Evolutionary conservation across 1,284 basidiomycete genomes (phyloP).

Genomic region (Entoloma clypeatum): DNA sequence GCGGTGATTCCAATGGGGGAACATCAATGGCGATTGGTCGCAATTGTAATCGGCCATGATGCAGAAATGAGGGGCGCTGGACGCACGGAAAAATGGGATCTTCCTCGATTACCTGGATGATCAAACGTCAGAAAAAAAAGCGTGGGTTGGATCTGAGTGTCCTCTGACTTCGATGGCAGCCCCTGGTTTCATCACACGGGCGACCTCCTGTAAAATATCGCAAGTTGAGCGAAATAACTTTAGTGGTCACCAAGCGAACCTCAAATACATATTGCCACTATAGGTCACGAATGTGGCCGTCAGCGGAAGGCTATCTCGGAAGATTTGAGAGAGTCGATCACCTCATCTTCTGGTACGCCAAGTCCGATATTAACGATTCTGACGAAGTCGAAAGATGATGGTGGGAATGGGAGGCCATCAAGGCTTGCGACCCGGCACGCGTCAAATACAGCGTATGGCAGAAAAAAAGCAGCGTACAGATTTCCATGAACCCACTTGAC

Average conservation of each 20-base stretch:
- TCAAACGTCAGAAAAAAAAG: conserved; percentile 8
- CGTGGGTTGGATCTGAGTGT: conserved; percentile 3
- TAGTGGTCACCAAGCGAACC: conserved; percentile 29
- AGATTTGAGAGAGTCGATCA: conserved; percentile 26
- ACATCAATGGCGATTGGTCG: conserved; percentile 17
- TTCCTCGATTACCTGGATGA: conserved; percentile 60
- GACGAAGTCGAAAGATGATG: conserved; percentile 59
- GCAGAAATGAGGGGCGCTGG: conserved; percentile 21
- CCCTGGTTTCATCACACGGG: conserved; percentile 56
- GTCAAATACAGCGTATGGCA: not conserved
- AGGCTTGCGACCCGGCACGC: conserved; percentile 39
- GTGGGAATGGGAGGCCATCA: conserved; percentile 56
- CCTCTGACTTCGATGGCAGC: conserved; percentile 59
- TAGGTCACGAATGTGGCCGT: conserved; percentile 8
- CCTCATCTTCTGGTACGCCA: conserved; percentile 69
- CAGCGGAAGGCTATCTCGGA: conserved; percentile 6
- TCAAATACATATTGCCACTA: conserved; percentile 52
- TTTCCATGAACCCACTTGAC: conserved; percentile 66
- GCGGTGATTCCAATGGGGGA: conserved; percentile 14
- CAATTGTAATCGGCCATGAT: conserved; percentile 11
- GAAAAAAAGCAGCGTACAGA: conserved; percentile 40
- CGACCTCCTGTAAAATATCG: conserved; percentile 48
- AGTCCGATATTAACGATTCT: conserved; percentile 60
- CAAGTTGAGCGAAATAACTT: conserved; percentile 9
- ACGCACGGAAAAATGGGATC: conserved; percentile 65